Conservation (phyloP, 129 eudicot genomes). For the Mikania micrantha region DNA sequence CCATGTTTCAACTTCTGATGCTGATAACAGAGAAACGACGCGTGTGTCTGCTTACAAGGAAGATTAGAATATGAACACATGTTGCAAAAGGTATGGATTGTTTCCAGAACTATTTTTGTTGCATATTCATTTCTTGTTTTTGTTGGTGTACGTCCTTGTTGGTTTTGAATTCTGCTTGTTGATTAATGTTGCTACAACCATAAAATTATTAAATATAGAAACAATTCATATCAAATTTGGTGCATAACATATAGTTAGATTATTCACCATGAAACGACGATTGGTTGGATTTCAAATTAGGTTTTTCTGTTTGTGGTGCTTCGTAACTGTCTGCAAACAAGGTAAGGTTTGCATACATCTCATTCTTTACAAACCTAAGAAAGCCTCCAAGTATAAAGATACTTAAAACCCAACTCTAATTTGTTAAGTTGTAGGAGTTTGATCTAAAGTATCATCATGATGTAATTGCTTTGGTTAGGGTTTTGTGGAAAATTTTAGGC, state of each 20-base stretch:
- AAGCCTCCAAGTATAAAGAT: too few species aligned
- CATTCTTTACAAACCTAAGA: too few species aligned
- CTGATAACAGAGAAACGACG: slow-evolving; percentile 27
- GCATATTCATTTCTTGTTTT: not conserved
- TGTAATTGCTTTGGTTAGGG: too few species aligned
- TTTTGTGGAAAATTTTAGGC: too few species aligned
- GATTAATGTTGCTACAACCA: slow-evolving; percentile 1
- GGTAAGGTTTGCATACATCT: too few species aligned
- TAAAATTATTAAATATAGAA: slow-evolving; percentile 12
- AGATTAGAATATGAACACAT: slow-evolving; percentile 31
- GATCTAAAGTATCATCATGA: too few species aligned
- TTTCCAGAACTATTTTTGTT: slow-evolving; percentile 9
- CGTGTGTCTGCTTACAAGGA: slow-evolving; percentile 32
- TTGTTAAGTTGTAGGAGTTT: too few species aligned
- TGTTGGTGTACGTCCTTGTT: not conserved
- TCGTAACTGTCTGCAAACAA: too few species aligned
- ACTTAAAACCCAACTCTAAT: too few species aligned
- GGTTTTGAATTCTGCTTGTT: slow-evolving; percentile 9
- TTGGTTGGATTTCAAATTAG: not conserved
- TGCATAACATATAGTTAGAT: not conserved
- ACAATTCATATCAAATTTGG: not conserved
- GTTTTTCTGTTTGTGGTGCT: not conserved
- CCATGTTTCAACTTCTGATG: slow-evolving; percentile 23
- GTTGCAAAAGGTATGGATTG: slow-evolving; percentile 25
- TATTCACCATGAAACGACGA: not conserved